Percentiles rank a stretch among this genome's conserved stretches.
phyloP scores from a whole-genome alignment of 2,329 filamentous ascomycete species.

The Emericellopsis atlantica region DNA sequence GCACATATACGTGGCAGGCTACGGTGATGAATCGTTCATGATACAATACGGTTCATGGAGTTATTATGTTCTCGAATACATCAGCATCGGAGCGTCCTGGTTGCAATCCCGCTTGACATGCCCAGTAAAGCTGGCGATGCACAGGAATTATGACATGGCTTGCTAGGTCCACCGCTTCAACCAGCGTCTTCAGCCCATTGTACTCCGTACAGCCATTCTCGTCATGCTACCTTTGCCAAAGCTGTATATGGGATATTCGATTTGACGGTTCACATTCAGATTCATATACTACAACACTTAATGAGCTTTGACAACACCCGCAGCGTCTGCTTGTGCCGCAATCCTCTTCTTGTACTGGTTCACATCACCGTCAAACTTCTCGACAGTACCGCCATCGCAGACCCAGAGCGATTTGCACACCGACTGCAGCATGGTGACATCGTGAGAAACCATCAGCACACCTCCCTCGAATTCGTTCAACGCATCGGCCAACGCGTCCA shows the following conservation, averaged over 20 bases:
- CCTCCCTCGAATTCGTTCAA: slow-evolving; percentile 82
- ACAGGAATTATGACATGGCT: no score
- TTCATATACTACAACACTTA: slow-evolving; percentile 12
- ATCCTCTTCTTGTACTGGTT: slow-evolving; percentile 98
- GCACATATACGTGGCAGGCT: no score
- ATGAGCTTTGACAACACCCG: slow-evolving; percentile 68
- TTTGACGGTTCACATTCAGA: not conserved
- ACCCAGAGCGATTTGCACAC: slow-evolving; percentile 95
- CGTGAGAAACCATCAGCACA: slow-evolving; percentile 97
- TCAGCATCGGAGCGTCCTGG: no score
- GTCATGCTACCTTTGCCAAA: not conserved
- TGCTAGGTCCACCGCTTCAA: no score
- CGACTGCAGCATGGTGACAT: slow-evolving; percentile 95
- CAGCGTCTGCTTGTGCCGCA: slow-evolving; percentile 72
- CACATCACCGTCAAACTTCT: slow-evolving; percentile 92
- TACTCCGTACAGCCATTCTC: not conserved
- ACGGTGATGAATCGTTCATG: no score
- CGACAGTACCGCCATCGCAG: slow-evolving; percentile 84
- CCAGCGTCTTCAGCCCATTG: no score
- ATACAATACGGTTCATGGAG: no score
- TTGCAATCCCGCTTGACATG: no score
- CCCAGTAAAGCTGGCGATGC: no score
- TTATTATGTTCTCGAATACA: no score
- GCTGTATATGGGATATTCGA: not conserved
- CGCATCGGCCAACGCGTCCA: slow-evolving; percentile 86